Base-by-base conservation (phyloP, 352 stramenopile genomes). In the Globisporangium polare region DNA sequence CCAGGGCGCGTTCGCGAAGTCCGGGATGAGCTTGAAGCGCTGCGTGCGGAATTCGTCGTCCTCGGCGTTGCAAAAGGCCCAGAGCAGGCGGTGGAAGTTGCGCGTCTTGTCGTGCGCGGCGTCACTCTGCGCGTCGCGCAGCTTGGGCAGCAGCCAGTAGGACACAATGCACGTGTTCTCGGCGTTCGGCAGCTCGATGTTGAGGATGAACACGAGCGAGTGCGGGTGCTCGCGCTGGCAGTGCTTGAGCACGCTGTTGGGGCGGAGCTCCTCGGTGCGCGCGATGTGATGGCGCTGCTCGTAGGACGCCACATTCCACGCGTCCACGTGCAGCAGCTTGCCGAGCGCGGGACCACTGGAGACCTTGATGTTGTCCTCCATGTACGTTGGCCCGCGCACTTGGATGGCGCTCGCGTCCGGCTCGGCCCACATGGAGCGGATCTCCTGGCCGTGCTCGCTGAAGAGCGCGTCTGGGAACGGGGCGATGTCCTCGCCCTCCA, bases 21-120 rank as follows among this genome's bases (percentile, higher is more conserved):
- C 84, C n/a, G 90, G 90, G 53, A 97, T 92, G 29, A 97, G 67
- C 74, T 97, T 97, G 62, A 96, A 94, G 52, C 88, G 78, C n/a
- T 72, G 51, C 60, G 92, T 78, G 43, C 83, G 78, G 65, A 83
- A 94, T 12, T 62, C 65, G 46, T 80, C 69, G 49, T 75, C 68
- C 51, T 73, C 62, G 18, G 70, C 66, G 41, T 80, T 71, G 49
- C 73, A 76, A 49, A 92, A 91, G 33, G 71, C 68, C 60, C 71
- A 62, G n/a, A 90, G 62, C 31, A 94, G 72, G 5, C 65, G 55
- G n/a, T 85, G 59, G 57, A 92, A 92, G n/a, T 70, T 83, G 27
- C 63, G 42, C 22, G 66, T 53, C 5, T 68, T 63, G 6, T 65
- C 42, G 41, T 69, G 54, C n/a, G 54, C 45, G 0, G 41, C 29